These are phyloP conservation scores for Oryza glumipatula DNA, from an alignment of 176 grass and related monocot species.

Conservation along the genomic window DNA sequence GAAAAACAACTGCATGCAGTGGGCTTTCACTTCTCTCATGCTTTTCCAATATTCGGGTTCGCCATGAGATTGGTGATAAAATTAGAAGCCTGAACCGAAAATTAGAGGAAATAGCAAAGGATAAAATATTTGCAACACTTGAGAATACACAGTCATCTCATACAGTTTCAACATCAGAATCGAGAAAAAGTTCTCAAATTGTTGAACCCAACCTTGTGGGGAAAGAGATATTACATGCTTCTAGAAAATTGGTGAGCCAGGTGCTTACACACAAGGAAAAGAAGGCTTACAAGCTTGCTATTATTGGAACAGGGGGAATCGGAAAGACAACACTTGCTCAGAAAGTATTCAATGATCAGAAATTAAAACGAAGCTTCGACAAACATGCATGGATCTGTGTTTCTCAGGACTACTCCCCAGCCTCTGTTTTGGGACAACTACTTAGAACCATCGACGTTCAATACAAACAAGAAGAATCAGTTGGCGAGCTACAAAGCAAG, in stretches of 20 bases:
- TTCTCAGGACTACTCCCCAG: conserved; percentile 18
- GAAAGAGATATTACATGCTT: conserved; percentile 10
- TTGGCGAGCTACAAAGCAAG: conserved; percentile 11
- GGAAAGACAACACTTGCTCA: conserved; percentile 39
- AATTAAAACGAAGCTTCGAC: conserved; percentile 24
- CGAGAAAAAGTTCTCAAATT: too few species aligned
- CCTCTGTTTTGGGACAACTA: conserved; percentile 19
- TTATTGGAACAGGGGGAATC: not conserved
- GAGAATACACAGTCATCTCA: too few species aligned
- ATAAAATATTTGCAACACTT: too few species aligned
- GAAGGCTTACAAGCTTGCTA: not conserved
- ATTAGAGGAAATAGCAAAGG: too few species aligned
- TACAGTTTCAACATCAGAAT: too few species aligned
- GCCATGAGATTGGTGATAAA: too few species aligned
- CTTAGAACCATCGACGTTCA: not conserved
- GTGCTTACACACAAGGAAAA: conserved; percentile 10
- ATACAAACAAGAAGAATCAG: not conserved
- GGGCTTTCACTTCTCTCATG: too few species aligned
- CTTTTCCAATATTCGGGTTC: too few species aligned
- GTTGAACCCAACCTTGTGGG: conserved; percentile 43
- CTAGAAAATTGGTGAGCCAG: not conserved
- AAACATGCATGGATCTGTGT: conserved; percentile 43
- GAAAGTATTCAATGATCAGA: conserved; percentile 39
- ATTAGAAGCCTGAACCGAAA: too few species aligned
- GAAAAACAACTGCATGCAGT: too few species aligned